Conservation (phyloP, 257 asterid species). For the Solanum gracilifrons region DNA sequence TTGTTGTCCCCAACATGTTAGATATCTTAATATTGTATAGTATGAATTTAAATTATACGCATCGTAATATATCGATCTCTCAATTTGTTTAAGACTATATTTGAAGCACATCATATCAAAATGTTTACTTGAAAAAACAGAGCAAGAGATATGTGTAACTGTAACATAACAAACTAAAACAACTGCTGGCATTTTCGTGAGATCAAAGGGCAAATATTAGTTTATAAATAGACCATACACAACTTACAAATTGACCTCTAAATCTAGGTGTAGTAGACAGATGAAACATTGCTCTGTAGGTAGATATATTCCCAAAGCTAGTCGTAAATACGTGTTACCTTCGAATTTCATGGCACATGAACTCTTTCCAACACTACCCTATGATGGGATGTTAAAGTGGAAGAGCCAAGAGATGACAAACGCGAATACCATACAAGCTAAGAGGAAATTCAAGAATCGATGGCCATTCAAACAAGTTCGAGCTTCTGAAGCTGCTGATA, state of each 20-base stretch:
- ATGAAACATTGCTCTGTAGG: background rate
- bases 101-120: background rate
- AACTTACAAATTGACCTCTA: background rate
- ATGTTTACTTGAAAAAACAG: too few relatives aligned
- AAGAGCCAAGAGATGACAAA: slow-evolving; percentile 91
- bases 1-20: background rate
- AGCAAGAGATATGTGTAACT: background rate
- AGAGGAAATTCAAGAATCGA: slow-evolving; percentile 60
- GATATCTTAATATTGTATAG: background rate
- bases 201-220: background rate
- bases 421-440: slow-evolving; percentile 85
- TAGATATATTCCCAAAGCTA: background rate
- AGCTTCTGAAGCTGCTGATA: slow-evolving; percentile 12
- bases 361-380: background rate
- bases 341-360: background rate
- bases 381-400: slow-evolving; percentile 73
- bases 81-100: background rate
- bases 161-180: background rate
- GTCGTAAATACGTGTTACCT: background rate
- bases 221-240: background rate
- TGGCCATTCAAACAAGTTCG: slow-evolving; percentile 61
- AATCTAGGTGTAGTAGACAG: background rate
- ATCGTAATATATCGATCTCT: background rate
- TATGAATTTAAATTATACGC: background rate
- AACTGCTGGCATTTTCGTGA: background rate